Evolutionary conservation across 108 stramenopile genomes (phyloP), one percentile per base, ranked within the genome.

Genomic region (Fragilaria crotonensis): DNA sequence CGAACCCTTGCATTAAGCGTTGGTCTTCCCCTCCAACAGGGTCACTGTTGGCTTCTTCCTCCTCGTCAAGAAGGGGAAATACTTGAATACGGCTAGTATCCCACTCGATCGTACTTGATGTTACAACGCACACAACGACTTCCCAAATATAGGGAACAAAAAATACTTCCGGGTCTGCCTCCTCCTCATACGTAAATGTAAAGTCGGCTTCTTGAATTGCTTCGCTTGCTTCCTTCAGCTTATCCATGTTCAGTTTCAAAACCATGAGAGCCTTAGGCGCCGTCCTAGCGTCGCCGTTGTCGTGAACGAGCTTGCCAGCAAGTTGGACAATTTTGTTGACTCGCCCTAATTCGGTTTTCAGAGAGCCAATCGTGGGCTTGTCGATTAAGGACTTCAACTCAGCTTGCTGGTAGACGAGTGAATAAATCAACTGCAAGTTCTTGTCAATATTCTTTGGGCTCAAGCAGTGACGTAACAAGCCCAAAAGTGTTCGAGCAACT

Each of bases 61-160:
- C 65, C 4, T 59, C 59, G 11, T 82, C 76, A 48, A 78, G 44
- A 1, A 89, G 55, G 18, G 77, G 36, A 73, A 89, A 89, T 2
- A 71, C 88, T 68, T 66, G 32, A 28, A 89, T 85, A 20, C 74
- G 57, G 28, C 73, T 49, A 44, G 71, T 78, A 29, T 71, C 64
- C 89, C 89, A 90, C 54, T 84, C 83, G 21, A 86, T 62, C 11
- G 76, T 59, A 27, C 69, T 72, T 11, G 82, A 41, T n/a, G 83
- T 83, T 1, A 84, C 58, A 0, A 61, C 57, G 23, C 75, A 70
- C 29, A 89, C 84, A 48, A 81, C 76, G 1, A 84, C 69, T 57
- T 89, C 84, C 83, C 83, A 80, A 36, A 85, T 54, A 55, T 89
- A 89, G 1, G 87, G 87, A 19, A 85, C 72, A 54, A 89, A 89